Conservation (phyloP, 345 rosid species). For the Gossypium raimondii region DNA sequence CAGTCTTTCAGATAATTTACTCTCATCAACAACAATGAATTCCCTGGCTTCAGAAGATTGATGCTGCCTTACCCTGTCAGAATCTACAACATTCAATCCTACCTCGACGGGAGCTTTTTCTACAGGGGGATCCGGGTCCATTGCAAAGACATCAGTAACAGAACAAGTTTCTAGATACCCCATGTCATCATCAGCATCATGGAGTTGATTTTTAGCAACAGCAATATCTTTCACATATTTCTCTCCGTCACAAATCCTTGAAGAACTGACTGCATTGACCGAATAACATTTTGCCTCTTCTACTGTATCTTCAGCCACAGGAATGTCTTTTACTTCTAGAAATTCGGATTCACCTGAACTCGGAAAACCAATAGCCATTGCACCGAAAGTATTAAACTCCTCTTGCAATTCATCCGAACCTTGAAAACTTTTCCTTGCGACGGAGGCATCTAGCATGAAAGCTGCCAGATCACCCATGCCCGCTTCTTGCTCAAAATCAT, state of each 20-base stretch:
- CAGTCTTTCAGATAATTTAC: conserved; percentile 20
- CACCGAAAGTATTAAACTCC: conserved; percentile 18
- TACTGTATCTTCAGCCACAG: conserved; percentile 22
- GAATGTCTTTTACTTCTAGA: conserved; percentile 32
- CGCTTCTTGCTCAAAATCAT: conserved; percentile 74
- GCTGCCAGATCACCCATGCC: conserved; percentile 34
- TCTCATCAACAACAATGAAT: conserved; percentile 12
- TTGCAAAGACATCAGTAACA: conserved; percentile 33
- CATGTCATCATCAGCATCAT: conserved; percentile 31
- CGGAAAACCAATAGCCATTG: conserved; percentile 21
- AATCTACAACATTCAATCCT: conserved; percentile 23
- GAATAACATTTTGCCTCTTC: conserved; percentile 20
- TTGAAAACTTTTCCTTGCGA: conserved; percentile 24
- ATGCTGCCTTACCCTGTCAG: conserved; percentile 21
- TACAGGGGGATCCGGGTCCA: conserved; percentile 35
- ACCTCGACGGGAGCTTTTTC: conserved; percentile 23
- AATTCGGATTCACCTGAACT: conserved; percentile 27
- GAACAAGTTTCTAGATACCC: conserved; percentile 36
- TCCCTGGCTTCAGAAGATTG: conserved; percentile 25
- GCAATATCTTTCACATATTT: conserved; percentile 29
- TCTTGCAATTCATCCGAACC: conserved; percentile 26
- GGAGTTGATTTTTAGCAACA: conserved; percentile 27
- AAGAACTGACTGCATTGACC: conserved; percentile 19
- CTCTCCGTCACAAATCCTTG: conserved; percentile 20
- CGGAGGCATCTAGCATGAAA: conserved; percentile 26